Percentiles rank a stretch among this genome's conserved stretches.
phyloP scores from a whole-genome alignment of 805 yeast species.

The Wickerhamiella sergipiensis region DNA sequence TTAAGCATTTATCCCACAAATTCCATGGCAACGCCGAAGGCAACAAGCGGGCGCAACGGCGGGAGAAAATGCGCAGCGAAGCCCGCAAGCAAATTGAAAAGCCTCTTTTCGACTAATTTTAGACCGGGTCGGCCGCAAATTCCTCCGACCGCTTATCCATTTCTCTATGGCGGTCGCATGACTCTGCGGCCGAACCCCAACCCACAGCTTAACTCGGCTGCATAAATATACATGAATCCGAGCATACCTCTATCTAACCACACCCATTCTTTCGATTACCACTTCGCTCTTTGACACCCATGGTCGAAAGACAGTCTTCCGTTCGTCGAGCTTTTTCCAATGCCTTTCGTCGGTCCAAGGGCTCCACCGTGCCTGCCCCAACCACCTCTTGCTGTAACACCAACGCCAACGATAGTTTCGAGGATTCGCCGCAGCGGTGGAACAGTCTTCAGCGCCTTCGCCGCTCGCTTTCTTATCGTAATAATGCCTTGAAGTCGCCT shows the following conservation, averaged over 20 bases:
- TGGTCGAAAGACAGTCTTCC: not conserved
- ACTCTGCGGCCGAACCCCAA: not conserved
- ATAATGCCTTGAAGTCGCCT: not conserved
- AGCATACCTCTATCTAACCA: too few species aligned
- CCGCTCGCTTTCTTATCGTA: not conserved
- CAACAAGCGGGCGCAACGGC: slow-evolving; percentile 24
- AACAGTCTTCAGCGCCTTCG: not conserved
- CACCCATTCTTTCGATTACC: too few species aligned
- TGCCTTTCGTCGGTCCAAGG: not conserved
- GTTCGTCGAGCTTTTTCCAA: not conserved
- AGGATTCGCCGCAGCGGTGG: not conserved
- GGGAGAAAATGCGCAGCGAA: slow-evolving; percentile 8
- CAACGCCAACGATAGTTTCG: not conserved
- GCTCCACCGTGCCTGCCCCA: not conserved
- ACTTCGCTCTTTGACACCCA: not conserved
- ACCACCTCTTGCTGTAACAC: not conserved
- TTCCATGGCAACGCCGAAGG: slow-evolving; percentile 50
- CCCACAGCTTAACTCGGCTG: not conserved
- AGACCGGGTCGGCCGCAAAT: too few species aligned
- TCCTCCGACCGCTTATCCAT: not conserved
- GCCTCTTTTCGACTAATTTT: not conserved
- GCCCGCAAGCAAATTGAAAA: not conserved
- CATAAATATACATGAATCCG: not conserved
- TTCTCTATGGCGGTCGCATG: not conserved
- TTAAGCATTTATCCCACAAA: slow-evolving; percentile 58